Evolutionary conservation across 176 grass and related monocot species (phyloP).

Genomic region (Triticum dicoccoides): DNA sequence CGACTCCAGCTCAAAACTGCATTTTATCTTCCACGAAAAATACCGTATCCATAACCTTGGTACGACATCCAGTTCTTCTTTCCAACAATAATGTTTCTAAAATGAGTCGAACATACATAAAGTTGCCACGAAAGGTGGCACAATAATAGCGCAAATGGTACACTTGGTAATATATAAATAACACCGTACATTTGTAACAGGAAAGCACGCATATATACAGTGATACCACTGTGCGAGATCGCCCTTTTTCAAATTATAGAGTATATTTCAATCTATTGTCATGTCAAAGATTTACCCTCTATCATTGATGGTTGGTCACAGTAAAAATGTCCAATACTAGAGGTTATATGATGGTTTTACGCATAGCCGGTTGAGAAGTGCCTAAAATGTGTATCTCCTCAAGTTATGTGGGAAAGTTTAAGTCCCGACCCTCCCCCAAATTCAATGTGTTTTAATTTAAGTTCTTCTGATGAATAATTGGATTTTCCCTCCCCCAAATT

Average conservation of each 20-base stretch:
- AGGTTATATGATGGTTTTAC: slow-evolving; percentile 27
- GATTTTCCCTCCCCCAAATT: background rate
- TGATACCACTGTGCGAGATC: background rate
- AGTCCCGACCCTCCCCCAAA: background rate
- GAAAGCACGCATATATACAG: background rate
- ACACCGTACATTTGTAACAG: background rate
- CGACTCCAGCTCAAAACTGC: background rate
- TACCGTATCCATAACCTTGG: background rate
- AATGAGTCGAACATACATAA: too few species aligned
- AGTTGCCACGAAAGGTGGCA: background rate
- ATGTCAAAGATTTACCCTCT: background rate
- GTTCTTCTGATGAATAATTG: too few species aligned
- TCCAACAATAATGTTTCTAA: background rate
- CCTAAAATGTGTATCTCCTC: background rate
- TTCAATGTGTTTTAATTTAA: too few species aligned
- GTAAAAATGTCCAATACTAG: background rate
- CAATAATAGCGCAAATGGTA: background rate
- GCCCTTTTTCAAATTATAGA: background rate
- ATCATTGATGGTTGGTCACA: background rate
- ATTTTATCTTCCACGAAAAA: background rate
- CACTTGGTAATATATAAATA: background rate
- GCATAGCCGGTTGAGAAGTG: background rate
- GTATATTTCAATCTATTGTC: slow-evolving; percentile 33
- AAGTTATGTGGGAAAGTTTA: background rate
- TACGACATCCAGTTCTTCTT: background rate